phyloP scores from a whole-genome alignment of 345 rosid genomes.

The Moricandia moricandioides region DNA sequence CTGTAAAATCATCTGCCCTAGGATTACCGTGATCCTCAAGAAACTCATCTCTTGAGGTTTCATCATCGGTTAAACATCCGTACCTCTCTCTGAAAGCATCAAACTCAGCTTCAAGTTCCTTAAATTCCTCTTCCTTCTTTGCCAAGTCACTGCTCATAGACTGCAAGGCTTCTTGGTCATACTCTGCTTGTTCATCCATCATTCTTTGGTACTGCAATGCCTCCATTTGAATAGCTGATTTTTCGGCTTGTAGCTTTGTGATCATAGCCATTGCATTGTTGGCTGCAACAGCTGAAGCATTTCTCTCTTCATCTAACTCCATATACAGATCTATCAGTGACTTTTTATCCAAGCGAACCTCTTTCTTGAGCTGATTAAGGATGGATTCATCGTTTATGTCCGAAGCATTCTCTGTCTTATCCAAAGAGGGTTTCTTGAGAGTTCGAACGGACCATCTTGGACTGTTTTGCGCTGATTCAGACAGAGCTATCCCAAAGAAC shows the following conservation, averaged over 20 bases:
- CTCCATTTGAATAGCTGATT: constrained; percentile 92
- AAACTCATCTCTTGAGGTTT: constrained; percentile 18
- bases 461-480: neutral
- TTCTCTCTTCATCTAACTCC: neutral
- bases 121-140: constrained; percentile 63
- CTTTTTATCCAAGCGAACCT: neutral
- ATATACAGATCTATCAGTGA: neutral
- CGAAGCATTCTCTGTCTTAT: constrained; percentile 8
- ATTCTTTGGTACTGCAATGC: constrained; percentile 95
- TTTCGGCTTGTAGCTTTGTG: constrained; percentile 81
- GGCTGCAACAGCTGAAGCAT: constrained; percentile 37
- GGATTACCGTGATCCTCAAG: neutral
- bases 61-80: constrained; percentile 45
- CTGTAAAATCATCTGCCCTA: constrained; percentile 27
- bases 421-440: constrained; percentile 40
- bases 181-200: constrained; percentile 99
- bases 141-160: constrained; percentile 46
- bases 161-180: constrained; percentile 82
- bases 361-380: neutral
- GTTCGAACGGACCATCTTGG: constrained; percentile 21
- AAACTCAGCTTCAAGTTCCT: constrained; percentile 59
- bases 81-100: constrained; percentile 59
- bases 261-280: constrained; percentile 96
- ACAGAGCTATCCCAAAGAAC: constrained; percentile 58
- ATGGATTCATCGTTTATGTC: neutral